Percentiles rank a stretch among this genome's conserved stretches.
These are phyloP conservation scores for Claviceps sp. DNA, from an alignment of 2,329 filamentous ascomycete genomes.

Conservation along the genomic window DNA sequence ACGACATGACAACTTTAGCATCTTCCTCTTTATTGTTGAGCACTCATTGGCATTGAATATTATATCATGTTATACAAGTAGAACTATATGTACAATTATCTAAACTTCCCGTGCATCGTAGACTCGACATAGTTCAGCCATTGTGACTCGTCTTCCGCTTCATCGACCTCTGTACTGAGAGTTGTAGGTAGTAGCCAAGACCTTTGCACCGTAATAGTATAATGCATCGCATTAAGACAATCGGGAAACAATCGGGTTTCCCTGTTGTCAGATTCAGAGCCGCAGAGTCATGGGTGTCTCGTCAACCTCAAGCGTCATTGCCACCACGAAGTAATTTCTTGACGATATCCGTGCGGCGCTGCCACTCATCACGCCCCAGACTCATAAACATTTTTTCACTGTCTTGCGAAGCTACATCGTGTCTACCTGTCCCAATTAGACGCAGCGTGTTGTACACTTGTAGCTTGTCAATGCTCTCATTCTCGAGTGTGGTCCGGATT, in stretches of 20 bases:
- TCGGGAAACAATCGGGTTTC: not conserved
- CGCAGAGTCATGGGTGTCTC: no score
- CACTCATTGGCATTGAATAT: no score
- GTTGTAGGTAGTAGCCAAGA: no score
- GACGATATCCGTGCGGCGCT: conserved; percentile 13
- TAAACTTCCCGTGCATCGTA: no score
- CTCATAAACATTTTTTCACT: conserved; percentile 18
- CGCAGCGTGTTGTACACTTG: conserved; percentile 18
- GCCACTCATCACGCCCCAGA: conserved; percentile 24
- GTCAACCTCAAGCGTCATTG: not conserved
- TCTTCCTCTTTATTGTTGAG: not conserved
- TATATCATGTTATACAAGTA: not conserved
- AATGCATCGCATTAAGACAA: no score
- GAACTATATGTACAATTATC: not conserved
- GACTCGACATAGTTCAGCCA: no score
- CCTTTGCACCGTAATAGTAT: no score
- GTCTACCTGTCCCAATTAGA: conserved; percentile 18
- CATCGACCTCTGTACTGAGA: no score
- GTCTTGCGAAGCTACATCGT: conserved; percentile 16
- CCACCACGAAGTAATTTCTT: conserved; percentile 4
- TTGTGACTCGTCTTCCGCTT: no score
- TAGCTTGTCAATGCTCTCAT: conserved; percentile 8
- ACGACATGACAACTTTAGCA: not conserved
- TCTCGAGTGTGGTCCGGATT: conserved; percentile 8
- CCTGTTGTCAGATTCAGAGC: not conserved